These are phyloP conservation scores for Ceratobasidium sp. DNA, from an alignment of 1,284 basidiomycete species.

Conservation along the genomic window DNA sequence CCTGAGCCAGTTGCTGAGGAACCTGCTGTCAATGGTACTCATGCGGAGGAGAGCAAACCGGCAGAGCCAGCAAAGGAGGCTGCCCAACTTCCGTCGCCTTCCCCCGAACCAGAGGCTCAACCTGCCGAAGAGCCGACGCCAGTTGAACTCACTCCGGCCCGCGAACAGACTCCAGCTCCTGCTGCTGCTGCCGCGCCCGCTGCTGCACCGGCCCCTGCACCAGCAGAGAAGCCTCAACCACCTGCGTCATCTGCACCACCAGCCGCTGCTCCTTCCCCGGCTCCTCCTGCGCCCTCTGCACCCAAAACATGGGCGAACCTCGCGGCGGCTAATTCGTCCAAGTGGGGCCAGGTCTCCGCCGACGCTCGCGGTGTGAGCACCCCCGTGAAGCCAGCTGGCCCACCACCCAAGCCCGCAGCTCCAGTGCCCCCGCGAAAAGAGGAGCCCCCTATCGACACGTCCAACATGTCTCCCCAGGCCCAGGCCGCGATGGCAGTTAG, in stretches of 20 bases:
- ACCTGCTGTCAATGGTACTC: constrained; percentile 39
- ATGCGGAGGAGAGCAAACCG: constrained; percentile 25
- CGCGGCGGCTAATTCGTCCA: constrained; percentile 78
- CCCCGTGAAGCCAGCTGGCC: constrained; percentile 62
- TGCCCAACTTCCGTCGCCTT: constrained; percentile 42
- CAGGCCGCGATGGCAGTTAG: constrained; percentile 67
- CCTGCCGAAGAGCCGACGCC: constrained; percentile 44
- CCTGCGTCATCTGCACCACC: constrained; percentile 47
- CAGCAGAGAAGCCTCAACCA: constrained; percentile 49
- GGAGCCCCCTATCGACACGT: constrained; percentile 40
- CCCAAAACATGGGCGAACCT: constrained; percentile 91
- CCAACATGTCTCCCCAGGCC: constrained; percentile 52
- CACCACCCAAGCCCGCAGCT: constrained; percentile 61
- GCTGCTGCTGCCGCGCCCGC: constrained; percentile 49
- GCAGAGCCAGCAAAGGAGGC: constrained; percentile 38
- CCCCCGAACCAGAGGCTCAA: constrained; percentile 46
- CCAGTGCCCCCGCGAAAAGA: constrained; percentile 45
- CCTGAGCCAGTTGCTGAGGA: constrained; percentile 44
- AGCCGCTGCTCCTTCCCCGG: constrained; percentile 52
- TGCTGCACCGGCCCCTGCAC: constrained; percentile 44
- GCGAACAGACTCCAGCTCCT: constrained; percentile 47
- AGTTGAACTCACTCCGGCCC: constrained; percentile 44
- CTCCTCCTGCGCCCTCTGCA: constrained; percentile 60
- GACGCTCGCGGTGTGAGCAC: constrained; percentile 68
- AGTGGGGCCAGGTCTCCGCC: constrained; percentile 81